phyloP scores from a whole-genome alignment of 495 filamentous ascomycete genomes.

The Hyaloscypha bicolor region DNA sequence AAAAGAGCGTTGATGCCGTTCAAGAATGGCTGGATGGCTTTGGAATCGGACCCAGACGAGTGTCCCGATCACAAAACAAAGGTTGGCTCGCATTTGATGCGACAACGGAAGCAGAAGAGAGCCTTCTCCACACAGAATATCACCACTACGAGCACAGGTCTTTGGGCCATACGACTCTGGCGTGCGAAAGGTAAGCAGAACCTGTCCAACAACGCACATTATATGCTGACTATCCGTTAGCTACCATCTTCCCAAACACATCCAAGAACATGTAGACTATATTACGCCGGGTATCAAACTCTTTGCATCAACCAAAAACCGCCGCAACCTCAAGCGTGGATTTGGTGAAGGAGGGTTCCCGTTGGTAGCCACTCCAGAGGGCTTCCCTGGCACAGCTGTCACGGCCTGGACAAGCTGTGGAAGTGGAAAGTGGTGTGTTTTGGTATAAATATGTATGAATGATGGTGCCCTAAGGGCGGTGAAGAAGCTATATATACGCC shows the following conservation, averaged over 20 bases:
- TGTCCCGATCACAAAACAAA: constrained; percentile 50
- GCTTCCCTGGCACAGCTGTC: constrained; percentile 1
- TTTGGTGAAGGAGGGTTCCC: constrained; percentile 6
- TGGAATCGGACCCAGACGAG: constrained; percentile 49
- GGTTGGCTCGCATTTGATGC: constrained; percentile 54
- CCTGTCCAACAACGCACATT: constrained; percentile 25
- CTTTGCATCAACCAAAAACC: constrained; percentile 15
- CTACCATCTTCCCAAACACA: constrained; percentile 25
- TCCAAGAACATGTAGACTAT: constrained; percentile 27
- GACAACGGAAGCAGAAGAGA: constrained; percentile 52
- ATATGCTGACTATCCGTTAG: constrained; percentile 24
- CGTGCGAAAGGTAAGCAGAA: constrained; percentile 12
- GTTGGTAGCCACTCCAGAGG: neutral
- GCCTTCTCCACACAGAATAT: constrained; percentile 59
- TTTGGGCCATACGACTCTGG: constrained; percentile 40
- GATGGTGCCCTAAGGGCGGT: too few species aligned
- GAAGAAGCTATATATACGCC: too few species aligned
- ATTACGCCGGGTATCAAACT: constrained; percentile 31
- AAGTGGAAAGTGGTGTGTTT: too few species aligned
- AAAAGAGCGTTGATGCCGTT: constrained; percentile 44
- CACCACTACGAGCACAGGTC: constrained; percentile 53
- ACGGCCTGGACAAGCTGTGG: too few species aligned
- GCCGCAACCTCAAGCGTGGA: constrained; percentile 3
- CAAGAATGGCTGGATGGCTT: constrained; percentile 48
- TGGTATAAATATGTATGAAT: too few species aligned